Percentiles rank a stretch among this genome's conserved stretches.
phyloP scores from a whole-genome alignment of 192 early-diverging fungal species.

The Phlyctochytrium bullatum region DNA sequence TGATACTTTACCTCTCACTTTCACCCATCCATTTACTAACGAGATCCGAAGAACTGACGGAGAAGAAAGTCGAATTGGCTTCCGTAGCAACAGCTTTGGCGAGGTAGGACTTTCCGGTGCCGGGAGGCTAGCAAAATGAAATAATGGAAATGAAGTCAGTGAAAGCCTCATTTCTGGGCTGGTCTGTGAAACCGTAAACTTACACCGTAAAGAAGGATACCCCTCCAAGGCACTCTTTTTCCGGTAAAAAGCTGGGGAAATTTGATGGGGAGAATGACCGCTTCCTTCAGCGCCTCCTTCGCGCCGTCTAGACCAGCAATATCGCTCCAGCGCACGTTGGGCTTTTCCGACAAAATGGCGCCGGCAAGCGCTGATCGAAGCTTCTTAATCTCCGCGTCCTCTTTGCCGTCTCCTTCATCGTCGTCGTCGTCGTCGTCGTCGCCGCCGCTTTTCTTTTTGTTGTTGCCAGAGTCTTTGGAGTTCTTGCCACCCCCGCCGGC shows the following conservation, averaged over 20 bases:
- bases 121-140: constrained; percentile 65
- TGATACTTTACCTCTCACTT: constrained; percentile 72
- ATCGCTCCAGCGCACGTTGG: constrained; percentile 96
- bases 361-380: constrained; percentile 55
- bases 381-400: constrained; percentile 81
- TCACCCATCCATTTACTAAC: constrained; percentile 99
- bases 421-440: constrained; percentile 49
- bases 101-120: constrained; percentile 95
- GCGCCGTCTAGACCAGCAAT: constrained; percentile 94
- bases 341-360: constrained; percentile 93
- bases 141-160: not conserved
- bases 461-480: not conserved
- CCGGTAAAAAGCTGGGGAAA: constrained; percentile 96
- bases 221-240: constrained; percentile 94
- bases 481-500: constrained; percentile 44
- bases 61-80: constrained; percentile 93
- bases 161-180: not conserved
- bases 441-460: constrained; percentile 24
- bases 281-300: constrained; percentile 97
- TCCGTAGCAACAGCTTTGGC: constrained; percentile 99
- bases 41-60: constrained; percentile 94
- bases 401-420: constrained; percentile 51
- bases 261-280: constrained; percentile 96
- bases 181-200: constrained; percentile 11
- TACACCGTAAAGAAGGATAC: constrained; percentile 91